Evolutionary conservation across 371 early-diverging fungal genomes (phyloP), one percentile per base, ranked within the genome.

Genomic region (Catenaria anguillulae): DNA sequence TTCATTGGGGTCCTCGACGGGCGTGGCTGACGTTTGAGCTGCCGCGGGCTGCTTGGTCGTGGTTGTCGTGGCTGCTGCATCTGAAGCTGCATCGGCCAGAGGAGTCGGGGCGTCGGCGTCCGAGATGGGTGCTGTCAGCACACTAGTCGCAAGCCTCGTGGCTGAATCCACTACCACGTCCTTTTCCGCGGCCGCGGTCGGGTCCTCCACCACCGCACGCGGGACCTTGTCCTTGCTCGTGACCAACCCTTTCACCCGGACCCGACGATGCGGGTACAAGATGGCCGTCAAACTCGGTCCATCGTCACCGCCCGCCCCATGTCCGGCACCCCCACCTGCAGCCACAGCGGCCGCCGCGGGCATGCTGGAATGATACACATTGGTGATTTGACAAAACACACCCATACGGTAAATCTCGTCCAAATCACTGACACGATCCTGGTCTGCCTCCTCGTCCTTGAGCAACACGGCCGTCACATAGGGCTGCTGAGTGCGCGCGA

Each of bases 341-440:
- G 19, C 45, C 31, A 10, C 31, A 15, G 52, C 40, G 40, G 40
- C 17, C 6, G 48, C n/a, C 31, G 29, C 52, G 29, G 52, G 10
- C 34, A 77, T 70, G n/a, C 86, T 85, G 4, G 93, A 84, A 12
- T 89, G 88, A 68, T 92, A 93, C n/a, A 91, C 82, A 56, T 89
- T 91, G 26, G 93, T 92, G 66, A 97, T 93, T 66, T 95, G 94
- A 36, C 93, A 91, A 78, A 97, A 94, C n/a, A 93, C 93, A 60
- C 97, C 97, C 24, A 92, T 85, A 21, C 73, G 73, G 68, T 95
- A 85, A 2, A 95, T 84, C 68, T 95, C 85, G 64, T 83, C 73
- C 52, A 89, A 67, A 62, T 68, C 69, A 0, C 81, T 79, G 61
- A 95, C 82, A 8, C 84, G 82, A 65, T 97, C 97, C 0, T 84